Conservation (phyloP, 2,329 filamentous ascomycete species). For the Microsporum ferrugineum region DNA sequence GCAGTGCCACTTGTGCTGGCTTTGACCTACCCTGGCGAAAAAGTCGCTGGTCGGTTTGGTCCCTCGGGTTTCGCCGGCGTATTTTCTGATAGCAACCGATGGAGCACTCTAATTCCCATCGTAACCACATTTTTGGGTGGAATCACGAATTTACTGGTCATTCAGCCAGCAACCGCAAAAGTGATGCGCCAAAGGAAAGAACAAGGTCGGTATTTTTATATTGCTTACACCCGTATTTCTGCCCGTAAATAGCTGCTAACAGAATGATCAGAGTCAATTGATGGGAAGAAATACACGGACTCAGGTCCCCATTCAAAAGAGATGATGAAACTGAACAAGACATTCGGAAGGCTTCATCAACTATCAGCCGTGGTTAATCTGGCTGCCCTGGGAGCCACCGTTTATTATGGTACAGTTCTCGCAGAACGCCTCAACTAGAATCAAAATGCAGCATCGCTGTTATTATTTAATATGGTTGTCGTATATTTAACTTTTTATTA, state of each 20-base stretch:
- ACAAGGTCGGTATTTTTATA: constrained; percentile 50
- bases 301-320: constrained; percentile 66
- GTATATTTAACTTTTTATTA: neutral
- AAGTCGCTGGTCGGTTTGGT: constrained; percentile 22
- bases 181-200: constrained; percentile 64
- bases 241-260: neutral
- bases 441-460: neutral
- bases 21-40: constrained; percentile 65
- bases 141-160: constrained; percentile 55
- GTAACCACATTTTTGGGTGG: constrained; percentile 59
- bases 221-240: neutral
- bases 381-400: constrained; percentile 52
- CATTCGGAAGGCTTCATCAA: constrained; percentile 70
- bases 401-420: constrained; percentile 69
- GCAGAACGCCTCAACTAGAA: constrained; percentile 47
- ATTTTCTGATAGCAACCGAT: constrained; percentile 49
- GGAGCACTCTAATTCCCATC: constrained; percentile 57
- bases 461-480: neutral
- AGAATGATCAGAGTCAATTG: constrained; percentile 54
- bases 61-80: constrained; percentile 44
- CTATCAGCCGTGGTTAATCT: constrained; percentile 71
- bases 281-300: constrained; percentile 80
- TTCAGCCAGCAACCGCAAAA: constrained; percentile 65
- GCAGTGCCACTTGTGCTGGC: constrained; percentile 60
- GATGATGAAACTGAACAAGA: constrained; percentile 69